Percentiles rank a stretch among this genome's conserved stretches.
Evolutionary conservation across 352 stramenopile species (phyloP).

Genomic region (Phytopythium delawarense): DNA sequence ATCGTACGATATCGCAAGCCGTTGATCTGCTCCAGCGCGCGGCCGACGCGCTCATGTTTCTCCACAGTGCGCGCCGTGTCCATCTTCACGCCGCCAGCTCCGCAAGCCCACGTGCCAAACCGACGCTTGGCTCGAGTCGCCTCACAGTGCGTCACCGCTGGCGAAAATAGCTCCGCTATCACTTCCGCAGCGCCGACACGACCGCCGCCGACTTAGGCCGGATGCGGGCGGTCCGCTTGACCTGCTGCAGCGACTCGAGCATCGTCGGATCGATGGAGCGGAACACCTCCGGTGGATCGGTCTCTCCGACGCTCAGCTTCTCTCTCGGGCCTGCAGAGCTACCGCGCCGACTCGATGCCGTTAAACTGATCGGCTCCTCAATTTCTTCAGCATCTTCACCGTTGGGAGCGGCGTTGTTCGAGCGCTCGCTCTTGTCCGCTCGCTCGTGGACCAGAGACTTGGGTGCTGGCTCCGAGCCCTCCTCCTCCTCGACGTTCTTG

Average conservation of each 20-base stretch:
- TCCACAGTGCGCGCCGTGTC: conserved; percentile 15
- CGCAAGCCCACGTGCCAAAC: background rate
- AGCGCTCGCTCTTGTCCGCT: background rate
- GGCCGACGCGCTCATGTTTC: conserved; percentile 58
- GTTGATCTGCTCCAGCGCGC: conserved; percentile 71
- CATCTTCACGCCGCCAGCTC: background rate
- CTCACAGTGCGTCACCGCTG: background rate
- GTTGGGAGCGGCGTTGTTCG: background rate
- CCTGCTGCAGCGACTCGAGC: conserved; percentile 44
- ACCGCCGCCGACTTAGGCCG: conserved; percentile 38
- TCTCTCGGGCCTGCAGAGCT: background rate
- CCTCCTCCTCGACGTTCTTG: background rate
- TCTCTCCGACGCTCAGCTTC: no score
- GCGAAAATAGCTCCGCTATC: conserved; percentile 20
- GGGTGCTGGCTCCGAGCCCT: background rate
- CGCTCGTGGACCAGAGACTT: background rate
- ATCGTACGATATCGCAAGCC: conserved; percentile 53
- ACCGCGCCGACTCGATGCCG: background rate
- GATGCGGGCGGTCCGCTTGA: conserved; percentile 30
- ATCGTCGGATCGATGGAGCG: conserved; percentile 30
- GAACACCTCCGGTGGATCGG: background rate
- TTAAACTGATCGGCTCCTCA: background rate
- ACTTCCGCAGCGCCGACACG: conserved; percentile 9
- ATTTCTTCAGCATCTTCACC: background rate
- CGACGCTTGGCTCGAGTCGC: background rate